A percentile compares a stretch with the other conserved stretches of the same genome.
phyloP scores from a whole-genome alignment of 148 eudicot genomes.

The Dianthus caryophyllus region DNA sequence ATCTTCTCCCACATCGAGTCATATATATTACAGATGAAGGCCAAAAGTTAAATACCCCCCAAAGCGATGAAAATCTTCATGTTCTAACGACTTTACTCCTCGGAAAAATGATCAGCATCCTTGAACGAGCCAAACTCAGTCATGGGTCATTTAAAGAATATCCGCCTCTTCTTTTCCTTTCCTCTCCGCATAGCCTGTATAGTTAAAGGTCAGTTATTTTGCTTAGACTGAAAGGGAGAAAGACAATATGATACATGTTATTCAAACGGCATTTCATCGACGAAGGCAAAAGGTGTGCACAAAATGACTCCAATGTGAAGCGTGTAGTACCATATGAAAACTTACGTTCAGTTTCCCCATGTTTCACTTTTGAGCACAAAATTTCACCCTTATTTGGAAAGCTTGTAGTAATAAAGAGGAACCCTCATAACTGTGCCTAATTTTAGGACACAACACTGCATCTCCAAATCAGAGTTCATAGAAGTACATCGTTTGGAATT shows the following conservation, averaged over 20 bases:
- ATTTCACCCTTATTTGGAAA: no score
- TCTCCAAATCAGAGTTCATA: no score
- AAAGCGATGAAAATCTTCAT: not conserved
- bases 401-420: no score
- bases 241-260: conserved; percentile 1
- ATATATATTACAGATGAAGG: conserved; percentile 5
- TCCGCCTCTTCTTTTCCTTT: conserved; percentile 29
- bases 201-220: conserved; percentile 1
- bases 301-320: no score
- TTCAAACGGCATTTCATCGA: not conserved
- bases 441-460: no score
- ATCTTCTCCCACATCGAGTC: not conserved
- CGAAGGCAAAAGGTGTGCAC: not conserved
- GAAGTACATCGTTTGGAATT: no score
- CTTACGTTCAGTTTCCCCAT: no score
- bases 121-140: conserved; percentile 8
- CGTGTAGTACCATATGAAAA: no score
- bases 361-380: no score
- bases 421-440: no score
- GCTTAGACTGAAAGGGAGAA: not conserved
- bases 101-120: conserved; percentile 1
- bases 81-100: not conserved
- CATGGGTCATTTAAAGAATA: conserved; percentile 15
- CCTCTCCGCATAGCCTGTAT: conserved; percentile 31
- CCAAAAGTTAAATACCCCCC: not conserved